Conservation (phyloP, 164 flowering plant species). For the Saururus chinensis region DNA sequence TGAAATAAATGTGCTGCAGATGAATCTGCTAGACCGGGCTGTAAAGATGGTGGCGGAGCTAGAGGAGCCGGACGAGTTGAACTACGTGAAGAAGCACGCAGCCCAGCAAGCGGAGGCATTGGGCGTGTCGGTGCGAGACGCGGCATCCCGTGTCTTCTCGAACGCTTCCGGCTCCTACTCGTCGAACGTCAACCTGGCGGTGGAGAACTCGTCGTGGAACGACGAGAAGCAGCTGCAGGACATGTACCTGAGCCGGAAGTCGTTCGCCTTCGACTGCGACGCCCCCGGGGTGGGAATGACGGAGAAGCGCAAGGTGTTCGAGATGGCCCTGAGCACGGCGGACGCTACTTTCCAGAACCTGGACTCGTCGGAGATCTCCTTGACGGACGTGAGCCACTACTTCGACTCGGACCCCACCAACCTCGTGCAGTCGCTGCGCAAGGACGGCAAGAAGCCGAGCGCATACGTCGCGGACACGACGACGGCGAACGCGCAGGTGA, state of each 20-base stretch:
- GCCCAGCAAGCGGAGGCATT: slow-evolving; percentile 69
- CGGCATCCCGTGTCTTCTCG: slow-evolving; percentile 90
- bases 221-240: slow-evolving; percentile 99
- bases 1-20: slow-evolving; percentile 24
- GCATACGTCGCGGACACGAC: slow-evolving; percentile 98
- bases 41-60: slow-evolving; percentile 98
- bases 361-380: slow-evolving; percentile 98
- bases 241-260: slow-evolving; percentile 96
- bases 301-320: slow-evolving; percentile 85
- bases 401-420: slow-evolving; percentile 99
- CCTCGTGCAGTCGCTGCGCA: slow-evolving; percentile 78
- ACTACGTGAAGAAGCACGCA: slow-evolving; percentile 92
- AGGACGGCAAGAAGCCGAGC: slow-evolving; percentile 94
- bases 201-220: slow-evolving; percentile 97
- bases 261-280: slow-evolving; percentile 89
- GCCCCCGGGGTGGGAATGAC: slow-evolving; percentile 95
- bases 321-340: slow-evolving; percentile 88
- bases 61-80: slow-evolving; percentile 83
- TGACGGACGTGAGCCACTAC: slow-evolving; percentile 98
- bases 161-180: slow-evolving; percentile 98
- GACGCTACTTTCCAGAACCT: slow-evolving; percentile 99
- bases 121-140: slow-evolving; percentile 70
- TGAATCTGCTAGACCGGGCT: slow-evolving; percentile 96
- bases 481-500: slow-evolving; percentile 98
- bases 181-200: slow-evolving; percentile 91